A percentile compares a stretch with the other conserved stretches of the same genome.
phyloP scores from a whole-genome alignment of 75 land plant species.

The Sequoiadendron giganteum region DNA sequence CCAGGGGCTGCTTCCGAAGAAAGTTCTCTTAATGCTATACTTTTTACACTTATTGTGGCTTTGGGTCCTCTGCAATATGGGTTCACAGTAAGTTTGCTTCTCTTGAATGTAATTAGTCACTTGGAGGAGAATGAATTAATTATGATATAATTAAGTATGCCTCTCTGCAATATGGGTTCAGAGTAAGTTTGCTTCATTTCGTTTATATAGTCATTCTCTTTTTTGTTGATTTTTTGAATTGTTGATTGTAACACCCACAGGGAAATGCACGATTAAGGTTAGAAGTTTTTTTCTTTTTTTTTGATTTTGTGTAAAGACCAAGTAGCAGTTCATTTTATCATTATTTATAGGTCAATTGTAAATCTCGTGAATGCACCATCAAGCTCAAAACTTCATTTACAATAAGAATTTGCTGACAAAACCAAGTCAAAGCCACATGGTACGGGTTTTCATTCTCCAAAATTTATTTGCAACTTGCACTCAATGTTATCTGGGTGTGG shows the following conservation, averaged over 20 bases:
- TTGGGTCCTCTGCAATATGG: slow-evolving; percentile 43
- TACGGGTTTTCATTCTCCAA: not conserved
- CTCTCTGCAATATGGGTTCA: too few relatives aligned
- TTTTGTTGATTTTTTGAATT: too few relatives aligned
- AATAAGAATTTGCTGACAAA: not conserved
- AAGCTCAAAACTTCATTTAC: not conserved
- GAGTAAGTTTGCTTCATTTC: too few relatives aligned
- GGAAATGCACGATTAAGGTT: too few relatives aligned
- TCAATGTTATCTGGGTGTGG: not conserved
- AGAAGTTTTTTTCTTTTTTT: too few relatives aligned
- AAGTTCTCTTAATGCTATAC: slow-evolving; percentile 17
- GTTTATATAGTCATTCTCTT: too few relatives aligned
- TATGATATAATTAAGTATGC: too few relatives aligned
- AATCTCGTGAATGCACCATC: not conserved
- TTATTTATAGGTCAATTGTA: not conserved
- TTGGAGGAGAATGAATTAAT: not conserved
- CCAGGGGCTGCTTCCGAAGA: not conserved
- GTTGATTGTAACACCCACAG: too few relatives aligned
- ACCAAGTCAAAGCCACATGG: not conserved
- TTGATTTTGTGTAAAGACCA: not conserved
- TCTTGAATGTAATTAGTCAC: not conserved
- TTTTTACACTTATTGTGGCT: slow-evolving; percentile 35
- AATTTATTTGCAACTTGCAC: not conserved
- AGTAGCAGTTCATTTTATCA: not conserved
- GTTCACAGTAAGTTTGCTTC: slow-evolving; percentile 31